Conservation (phyloP, 495 filamentous ascomycete genomes). For the Aspergillus saccharolyticus region DNA sequence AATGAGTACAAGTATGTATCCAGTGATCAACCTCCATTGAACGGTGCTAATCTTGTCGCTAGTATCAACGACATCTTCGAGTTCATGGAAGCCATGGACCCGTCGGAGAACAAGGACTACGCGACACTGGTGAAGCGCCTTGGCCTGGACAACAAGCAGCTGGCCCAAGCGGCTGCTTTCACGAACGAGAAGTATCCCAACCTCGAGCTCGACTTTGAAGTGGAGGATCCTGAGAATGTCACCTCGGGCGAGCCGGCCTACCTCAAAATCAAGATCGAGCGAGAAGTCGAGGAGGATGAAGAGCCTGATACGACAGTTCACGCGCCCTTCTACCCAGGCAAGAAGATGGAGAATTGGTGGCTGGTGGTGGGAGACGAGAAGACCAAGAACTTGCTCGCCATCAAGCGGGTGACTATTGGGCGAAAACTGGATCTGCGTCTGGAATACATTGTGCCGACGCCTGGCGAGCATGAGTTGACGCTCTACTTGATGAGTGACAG, state of each 20-base stretch:
- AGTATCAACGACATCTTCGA: conserved; percentile 88
- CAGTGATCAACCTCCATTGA: background rate
- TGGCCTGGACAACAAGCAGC: conserved; percentile 72
- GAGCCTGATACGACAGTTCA: conserved; percentile 83
- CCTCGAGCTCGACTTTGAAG: conserved; percentile 81
- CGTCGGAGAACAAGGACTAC: conserved; percentile 80
- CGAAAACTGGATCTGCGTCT: conserved; percentile 70
- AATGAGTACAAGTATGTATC: conserved; percentile 69
- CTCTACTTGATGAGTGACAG: conserved; percentile 96
- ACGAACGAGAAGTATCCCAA: conserved; percentile 97
- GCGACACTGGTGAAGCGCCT: conserved; percentile 67
- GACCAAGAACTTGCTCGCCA: conserved; percentile 78
- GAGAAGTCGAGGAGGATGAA: conserved; percentile 71
- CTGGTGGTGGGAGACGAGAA: conserved; percentile 85
- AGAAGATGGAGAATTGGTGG: conserved; percentile 99
- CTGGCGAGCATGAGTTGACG: conserved; percentile 82
- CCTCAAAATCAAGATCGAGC: conserved; percentile 80
- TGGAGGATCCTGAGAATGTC: conserved; percentile 74
- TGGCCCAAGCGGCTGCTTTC: conserved; percentile 85
- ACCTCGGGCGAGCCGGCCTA: conserved; percentile 75
- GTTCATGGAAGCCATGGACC: conserved; percentile 99
- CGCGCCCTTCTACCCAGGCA: conserved; percentile 87
- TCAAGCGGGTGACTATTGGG: conserved; percentile 90
- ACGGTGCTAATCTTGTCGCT: conserved; percentile 31
- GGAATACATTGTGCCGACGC: conserved; percentile 81